Percentiles rank a stretch among this genome's conserved stretches.
Evolutionary conservation across 176 grass and related monocot genomes (phyloP).

Genomic region (Oryza australiensis): DNA sequence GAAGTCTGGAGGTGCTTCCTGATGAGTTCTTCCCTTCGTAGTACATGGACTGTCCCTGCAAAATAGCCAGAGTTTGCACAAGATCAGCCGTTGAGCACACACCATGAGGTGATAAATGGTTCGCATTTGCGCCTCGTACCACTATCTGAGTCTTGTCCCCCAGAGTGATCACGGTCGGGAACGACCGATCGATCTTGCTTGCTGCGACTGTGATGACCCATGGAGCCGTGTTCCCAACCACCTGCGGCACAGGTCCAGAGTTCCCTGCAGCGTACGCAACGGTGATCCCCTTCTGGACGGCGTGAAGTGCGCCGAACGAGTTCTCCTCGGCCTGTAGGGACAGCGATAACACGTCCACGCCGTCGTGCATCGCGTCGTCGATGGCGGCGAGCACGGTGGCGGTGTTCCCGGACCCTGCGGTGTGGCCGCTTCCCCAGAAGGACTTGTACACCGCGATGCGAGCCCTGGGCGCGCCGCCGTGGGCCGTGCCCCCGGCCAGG

Average conservation of each 20-base stretch:
- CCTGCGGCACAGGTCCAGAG: background rate
- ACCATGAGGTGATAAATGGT: background rate
- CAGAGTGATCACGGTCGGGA: conserved; percentile 24
- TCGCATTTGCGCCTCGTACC: background rate
- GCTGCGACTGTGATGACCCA: conserved; percentile 44
- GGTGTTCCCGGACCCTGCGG: background rate
- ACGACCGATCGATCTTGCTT: conserved; percentile 36
- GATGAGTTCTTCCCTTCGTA: conserved; percentile 2
- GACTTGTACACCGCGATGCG: conserved; percentile 38
- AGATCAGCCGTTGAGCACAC: background rate
- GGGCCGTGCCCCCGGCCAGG: background rate
- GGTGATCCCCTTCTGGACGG: conserved; percentile 34
- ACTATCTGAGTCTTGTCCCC: conserved; percentile 34
- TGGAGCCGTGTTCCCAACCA: background rate
- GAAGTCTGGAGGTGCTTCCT: background rate
- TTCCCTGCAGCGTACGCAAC: background rate
- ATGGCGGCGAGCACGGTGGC: conserved; percentile 39
- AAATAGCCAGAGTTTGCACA: background rate
- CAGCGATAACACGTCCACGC: conserved; percentile 29
- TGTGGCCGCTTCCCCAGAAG: background rate
- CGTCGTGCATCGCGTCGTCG: conserved; percentile 40
- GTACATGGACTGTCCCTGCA: conserved; percentile 43
- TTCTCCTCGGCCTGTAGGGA: background rate
- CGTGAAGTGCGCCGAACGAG: conserved; percentile 26
- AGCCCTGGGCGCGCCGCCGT: conserved; percentile 7